A percentile compares a stretch with the other conserved stretches of the same genome.
phyloP scores from a whole-genome alignment of 202 grass and related monocot genomes.

The Bolboschoenoplectus hybrid region DNA sequence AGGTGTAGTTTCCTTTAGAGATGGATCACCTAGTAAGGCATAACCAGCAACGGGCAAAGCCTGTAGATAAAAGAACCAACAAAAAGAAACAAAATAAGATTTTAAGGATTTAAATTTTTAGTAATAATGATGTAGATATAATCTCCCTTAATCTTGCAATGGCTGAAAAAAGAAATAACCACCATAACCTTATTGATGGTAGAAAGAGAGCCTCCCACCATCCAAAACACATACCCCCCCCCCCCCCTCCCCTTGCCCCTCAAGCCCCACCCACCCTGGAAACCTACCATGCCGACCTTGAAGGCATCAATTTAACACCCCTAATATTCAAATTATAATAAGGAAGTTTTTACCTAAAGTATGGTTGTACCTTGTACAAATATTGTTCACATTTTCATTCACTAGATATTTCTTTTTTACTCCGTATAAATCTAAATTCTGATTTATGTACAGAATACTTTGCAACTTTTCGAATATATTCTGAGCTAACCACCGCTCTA shows the following conservation, averaged over 20 bases:
- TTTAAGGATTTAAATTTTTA: constrained; percentile 17
- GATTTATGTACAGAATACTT: neutral
- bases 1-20: constrained; percentile 20
- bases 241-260: neutral
- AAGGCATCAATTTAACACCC: neutral
- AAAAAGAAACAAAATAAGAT: constrained; percentile 42
- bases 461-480: neutral
- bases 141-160: neutral
- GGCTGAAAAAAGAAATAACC: neutral
- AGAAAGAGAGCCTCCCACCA: neutral
- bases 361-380: neutral
- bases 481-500: neutral
- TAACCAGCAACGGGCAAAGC: constrained; percentile 68
- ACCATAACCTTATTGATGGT: no score
- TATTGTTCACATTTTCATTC: neutral
- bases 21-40: constrained; percentile 74
- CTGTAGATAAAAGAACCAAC: constrained; percentile 48
- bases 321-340: neutral
- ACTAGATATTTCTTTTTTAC: neutral
- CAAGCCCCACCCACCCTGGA: no score
- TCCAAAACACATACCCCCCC: neutral
- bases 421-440: neutral
- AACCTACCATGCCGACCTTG: neutral
- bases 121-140: neutral
- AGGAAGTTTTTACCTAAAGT: neutral